Conservation (phyloP, 495 filamentous ascomycete genomes). For the Xylaria nigripes region DNA sequence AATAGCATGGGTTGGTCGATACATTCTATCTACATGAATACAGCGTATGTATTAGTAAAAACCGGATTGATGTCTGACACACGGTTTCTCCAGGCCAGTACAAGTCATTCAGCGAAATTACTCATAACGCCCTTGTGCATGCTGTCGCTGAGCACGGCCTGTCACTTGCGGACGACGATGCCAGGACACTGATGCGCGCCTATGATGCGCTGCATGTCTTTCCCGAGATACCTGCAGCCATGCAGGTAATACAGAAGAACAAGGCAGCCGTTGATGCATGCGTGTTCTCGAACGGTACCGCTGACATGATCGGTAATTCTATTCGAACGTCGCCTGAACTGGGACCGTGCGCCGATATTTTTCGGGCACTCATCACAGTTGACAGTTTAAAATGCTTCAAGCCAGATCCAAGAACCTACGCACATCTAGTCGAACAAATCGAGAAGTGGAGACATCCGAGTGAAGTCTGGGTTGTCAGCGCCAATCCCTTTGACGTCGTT, state of each 20-base stretch:
- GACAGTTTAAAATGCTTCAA: slow-evolving; percentile 57
- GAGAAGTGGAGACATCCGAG: slow-evolving; percentile 37
- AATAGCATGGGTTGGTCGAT: slow-evolving; percentile 62
- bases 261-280: slow-evolving; percentile 40
- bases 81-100: slow-evolving; percentile 47
- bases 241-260: slow-evolving; percentile 37
- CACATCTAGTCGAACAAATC: slow-evolving; percentile 47
- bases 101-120: slow-evolving; percentile 57
- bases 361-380: slow-evolving; percentile 54
- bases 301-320: slow-evolving; percentile 54
- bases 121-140: slow-evolving; percentile 53
- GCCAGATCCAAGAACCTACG: slow-evolving; percentile 57
- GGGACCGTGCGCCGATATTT: slow-evolving; percentile 34
- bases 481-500: slow-evolving; percentile 76
- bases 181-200: slow-evolving; percentile 48
- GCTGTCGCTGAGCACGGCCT: slow-evolving; percentile 50
- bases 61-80: slow-evolving; percentile 5
- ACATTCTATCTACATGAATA: background rate
- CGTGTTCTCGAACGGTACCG: slow-evolving; percentile 70
- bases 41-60: slow-evolving; percentile 1
- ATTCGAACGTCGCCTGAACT: slow-evolving; percentile 49
- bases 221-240: slow-evolving; percentile 51
- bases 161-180: slow-evolving; percentile 33
- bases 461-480: slow-evolving; percentile 64
- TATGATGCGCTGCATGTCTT: slow-evolving; percentile 67